phyloP scores from a whole-genome alignment of 768 basidiomycete species.

The Lanmaoa pseudosensibilis region DNA sequence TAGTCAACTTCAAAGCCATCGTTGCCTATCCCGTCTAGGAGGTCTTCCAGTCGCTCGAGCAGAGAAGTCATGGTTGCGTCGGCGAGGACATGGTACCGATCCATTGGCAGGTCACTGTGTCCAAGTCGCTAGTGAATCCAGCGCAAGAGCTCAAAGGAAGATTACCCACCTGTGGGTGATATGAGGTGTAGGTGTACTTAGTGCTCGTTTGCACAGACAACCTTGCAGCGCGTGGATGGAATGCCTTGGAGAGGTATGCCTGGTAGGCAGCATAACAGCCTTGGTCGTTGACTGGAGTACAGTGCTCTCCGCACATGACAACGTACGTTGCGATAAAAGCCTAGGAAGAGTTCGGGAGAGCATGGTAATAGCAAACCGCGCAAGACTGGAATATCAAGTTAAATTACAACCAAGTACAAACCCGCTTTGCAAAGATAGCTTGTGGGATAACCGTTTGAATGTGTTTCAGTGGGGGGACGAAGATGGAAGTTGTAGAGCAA shows the following conservation, averaged over 20 bases:
- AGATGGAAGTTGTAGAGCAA: neutral
- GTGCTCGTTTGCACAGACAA: constrained; percentile 20
- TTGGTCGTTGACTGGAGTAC: constrained; percentile 7
- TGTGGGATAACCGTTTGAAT: no score
- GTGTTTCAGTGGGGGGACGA: neutral
- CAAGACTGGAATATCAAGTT: neutral
- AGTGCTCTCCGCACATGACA: neutral
- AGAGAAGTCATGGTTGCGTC: constrained; percentile 77
- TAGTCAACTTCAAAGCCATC: constrained; percentile 83
- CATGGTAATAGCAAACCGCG: constrained; percentile 11
- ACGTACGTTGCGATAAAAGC: constrained; percentile 7
- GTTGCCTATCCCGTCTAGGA: constrained; percentile 61
- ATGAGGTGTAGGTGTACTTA: constrained; percentile 58
- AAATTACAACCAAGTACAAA: neutral
- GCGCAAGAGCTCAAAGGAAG: neutral
- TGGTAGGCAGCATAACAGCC: neutral
- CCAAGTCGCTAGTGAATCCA: neutral
- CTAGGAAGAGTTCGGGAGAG: constrained; percentile 20
- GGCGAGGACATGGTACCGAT: constrained; percentile 68
- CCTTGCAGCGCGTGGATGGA: neutral
- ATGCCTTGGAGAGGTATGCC: neutral
- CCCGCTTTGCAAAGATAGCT: no score
- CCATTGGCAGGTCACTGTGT: constrained; percentile 53
- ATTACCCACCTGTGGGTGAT: constrained; percentile 50
- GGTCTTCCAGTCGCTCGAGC: constrained; percentile 69